Evolutionary conservation across 108 stramenopile species (phyloP), one percentile per base, ranked within the genome.

Genomic region (Skeletonema potamos): DNA sequence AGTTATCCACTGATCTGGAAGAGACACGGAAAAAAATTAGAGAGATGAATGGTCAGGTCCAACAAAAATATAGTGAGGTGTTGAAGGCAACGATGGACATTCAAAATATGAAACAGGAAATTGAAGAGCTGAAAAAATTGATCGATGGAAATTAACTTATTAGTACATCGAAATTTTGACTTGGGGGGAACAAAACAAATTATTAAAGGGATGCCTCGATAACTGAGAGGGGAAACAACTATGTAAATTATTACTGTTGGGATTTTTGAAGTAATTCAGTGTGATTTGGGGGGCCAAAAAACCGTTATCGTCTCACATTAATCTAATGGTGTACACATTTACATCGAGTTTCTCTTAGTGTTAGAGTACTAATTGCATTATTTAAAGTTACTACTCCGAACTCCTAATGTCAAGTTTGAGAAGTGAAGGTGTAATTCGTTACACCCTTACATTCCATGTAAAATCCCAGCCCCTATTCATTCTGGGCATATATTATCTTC

Each of bases 41-140:
- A 6, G 63, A 66, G 11, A 48, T 64, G 11, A 77, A 70, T 66
- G 6, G 36, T 12, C 28, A 70, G 22, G 39, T 65, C 27, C 63
- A 66, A 56, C 46, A 64, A 64, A 70, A 61, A 62, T 66, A 37
- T 28, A 39, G 24, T 24, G 68, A 60, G 13, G 36, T 60, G 5
- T 39, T 70, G 5, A 64, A 70, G 29, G 58, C 64, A 2, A 22
- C 24, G 10, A 20, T 27, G 56, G 64, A 58, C 24, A 6, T 70
- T 37, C 28, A 65, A 17, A 66, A 24, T 26, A 70, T 66, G 44
- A 77, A 77, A 51, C 27, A 61, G 46, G 69, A 59, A 7, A 66
- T 70, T 41, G 76, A 71, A 41, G 69, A 77, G 20, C 20, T 77
- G 69, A 59, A 60, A 44, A 65, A 65, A 58, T 39, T 66, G 6